These are phyloP conservation scores for Bruguiera hainesii DNA, from an alignment of 441 rosid genomes.

Conservation along the genomic window DNA sequence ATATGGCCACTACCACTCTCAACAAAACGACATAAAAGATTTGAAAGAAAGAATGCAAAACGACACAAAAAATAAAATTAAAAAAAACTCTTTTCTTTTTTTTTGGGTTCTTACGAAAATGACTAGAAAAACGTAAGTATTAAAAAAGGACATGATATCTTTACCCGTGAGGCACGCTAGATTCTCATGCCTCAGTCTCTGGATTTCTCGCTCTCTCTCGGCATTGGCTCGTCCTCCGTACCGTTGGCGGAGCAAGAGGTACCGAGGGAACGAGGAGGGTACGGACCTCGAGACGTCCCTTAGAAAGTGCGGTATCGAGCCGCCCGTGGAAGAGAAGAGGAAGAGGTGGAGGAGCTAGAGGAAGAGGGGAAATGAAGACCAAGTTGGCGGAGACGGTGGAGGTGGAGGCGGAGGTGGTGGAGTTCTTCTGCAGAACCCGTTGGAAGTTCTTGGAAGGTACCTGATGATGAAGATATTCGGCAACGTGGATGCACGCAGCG, in stretches of 20 bases:
- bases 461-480: slow-evolving; percentile 47
- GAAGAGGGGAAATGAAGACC: slow-evolving; percentile 4
- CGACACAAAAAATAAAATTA: no score
- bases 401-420: background rate
- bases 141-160: no score
- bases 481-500: slow-evolving; percentile 59
- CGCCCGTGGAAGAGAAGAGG: background rate
- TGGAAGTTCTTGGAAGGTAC: slow-evolving; percentile 52
- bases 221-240: background rate
- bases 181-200: no score
- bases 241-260: background rate
- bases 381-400: background rate
- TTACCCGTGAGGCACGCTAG: no score
- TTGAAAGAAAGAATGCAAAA: no score
- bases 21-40: no score
- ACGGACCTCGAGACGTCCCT: background rate
- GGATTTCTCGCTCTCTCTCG: background rate
- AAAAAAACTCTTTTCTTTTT: no score
- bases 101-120: no score
- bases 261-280: background rate
- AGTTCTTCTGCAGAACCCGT: slow-evolving; percentile 30
- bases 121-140: no score
- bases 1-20: no score
- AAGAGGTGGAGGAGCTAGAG: slow-evolving; percentile 8
- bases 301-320: background rate